Evolutionary conservation across 2,329 filamentous ascomycete genomes (phyloP), one percentile per base, ranked within the genome.

Genomic region (Nigrospora sphaerica): DNA sequence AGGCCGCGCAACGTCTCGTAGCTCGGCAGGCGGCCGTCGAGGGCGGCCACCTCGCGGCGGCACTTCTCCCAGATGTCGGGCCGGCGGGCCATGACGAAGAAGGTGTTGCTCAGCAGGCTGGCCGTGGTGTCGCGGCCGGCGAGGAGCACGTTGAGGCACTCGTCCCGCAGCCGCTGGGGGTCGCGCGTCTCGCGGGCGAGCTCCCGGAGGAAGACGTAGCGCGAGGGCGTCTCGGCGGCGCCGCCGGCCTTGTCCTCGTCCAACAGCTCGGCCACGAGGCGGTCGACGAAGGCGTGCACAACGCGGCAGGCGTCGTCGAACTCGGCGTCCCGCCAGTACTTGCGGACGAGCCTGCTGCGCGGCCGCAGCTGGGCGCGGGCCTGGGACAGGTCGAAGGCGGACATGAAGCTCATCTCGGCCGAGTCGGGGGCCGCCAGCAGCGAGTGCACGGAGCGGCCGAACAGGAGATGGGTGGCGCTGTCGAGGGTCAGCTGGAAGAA

Each of bases 101-200:
- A 16, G 7, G 31, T 17, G 13, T 14, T 42, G 28, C 19, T 42
- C 13, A 42, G 39, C 19, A 42, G 39, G 11, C 62, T 65, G 3
- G 32, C 42, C 14, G 42, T 44, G 12, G 42, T 44, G 19, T 44
- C 42, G n/a, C 42, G 42, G 4, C 42, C 42, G 14, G 42, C 42
- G 6, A 44, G 17, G 17, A 44, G 42, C 18, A 44, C 33, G 34
- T 44, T 44, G 17, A 44, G 42, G 31, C 32, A 18, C 42, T 44
- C 32, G 32, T 44, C 42, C 13, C 32, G 42, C 32, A 44, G 18
- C 17, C 18, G 16, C 31, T 35, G 13, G 6, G 42, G 42, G 19
- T 44, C 33, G 7, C 28, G 17, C 19, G 42, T 44, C 10, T 44
- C 32, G 31, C 35, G 23, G 16, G 16, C 42, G 3, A 44, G 42